Evolutionary conservation across 805 yeast genomes (phyloP), one percentile per base, ranked within the genome.

Genomic region (Hanseniaspora lindneri): DNA sequence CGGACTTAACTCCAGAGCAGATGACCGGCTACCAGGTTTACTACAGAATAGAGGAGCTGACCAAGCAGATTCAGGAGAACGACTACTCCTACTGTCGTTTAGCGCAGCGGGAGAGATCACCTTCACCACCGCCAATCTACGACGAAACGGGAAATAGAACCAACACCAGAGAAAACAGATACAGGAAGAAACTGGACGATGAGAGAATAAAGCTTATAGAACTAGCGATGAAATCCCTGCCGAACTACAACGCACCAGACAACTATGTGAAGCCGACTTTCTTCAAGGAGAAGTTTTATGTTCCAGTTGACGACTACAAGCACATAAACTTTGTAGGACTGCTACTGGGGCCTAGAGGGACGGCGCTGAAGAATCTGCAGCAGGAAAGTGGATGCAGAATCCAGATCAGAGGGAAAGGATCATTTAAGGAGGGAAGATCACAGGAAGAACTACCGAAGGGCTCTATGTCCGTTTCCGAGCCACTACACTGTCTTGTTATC

Each of bases 321-420:
- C 89, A 82, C 44, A 80, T 92, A 56, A 92, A 92, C 65, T 89
- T 89, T 60, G 83, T 92, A 47, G 99, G 99, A 0, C 70, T 83
- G 46, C 66, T 92, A 19, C 64, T 92, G 43, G 99, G 99, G 0
- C 98, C 99, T 28, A 79, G 99, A 69, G 99, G 97, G 21, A 81
- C 83, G 56, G 89, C 96, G 0, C 66, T 89, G 56, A 76, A 83
- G 52, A 76, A 77, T 56, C 66, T 94, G 63, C 94, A 89, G 60
- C 79, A 76, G 25, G 79, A 81, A 43, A 80, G 94, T 34, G 95
- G 95, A 1, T 96, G 97, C 16, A 76, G 74, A 54, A 81, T 92
- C 51, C 94, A 88, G 2, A 83, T 92, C 43, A 72, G 99, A 55
- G 99, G 99, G 24, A 79, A 83, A 55, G 99, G 99, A 0, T 88